A percentile compares a stretch with the other conserved stretches of the same genome.
phyloP scores from a whole-genome alignment of 78 protist genomes.

The Chrysochromulina parva region DNA sequence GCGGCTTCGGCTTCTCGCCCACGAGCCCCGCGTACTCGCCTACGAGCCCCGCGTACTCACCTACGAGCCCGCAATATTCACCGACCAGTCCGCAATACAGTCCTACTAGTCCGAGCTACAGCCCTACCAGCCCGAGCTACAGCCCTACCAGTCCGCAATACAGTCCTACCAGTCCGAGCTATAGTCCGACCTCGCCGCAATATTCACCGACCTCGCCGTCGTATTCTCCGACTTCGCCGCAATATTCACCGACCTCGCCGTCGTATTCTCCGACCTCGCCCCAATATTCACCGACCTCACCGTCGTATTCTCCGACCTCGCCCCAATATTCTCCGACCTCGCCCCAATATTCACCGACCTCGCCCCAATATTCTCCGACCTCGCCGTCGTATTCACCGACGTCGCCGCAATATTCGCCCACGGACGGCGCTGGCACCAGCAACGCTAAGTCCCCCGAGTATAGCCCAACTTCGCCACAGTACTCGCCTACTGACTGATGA shows the following conservation, averaged over 20 bases:
- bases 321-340: constrained; percentile 54
- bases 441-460: constrained; percentile 17
- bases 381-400: constrained; percentile 66
- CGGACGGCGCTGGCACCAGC: too few species aligned
- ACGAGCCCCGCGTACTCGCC: constrained; percentile 29
- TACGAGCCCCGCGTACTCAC: constrained; percentile 30
- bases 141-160: constrained; percentile 46
- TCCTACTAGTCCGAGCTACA: constrained; percentile 40
- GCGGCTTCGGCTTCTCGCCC: constrained; percentile 42
- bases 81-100: constrained; percentile 65
- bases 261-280: constrained; percentile 51
- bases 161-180: constrained; percentile 59
- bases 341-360: constrained; percentile 43
- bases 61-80: too few species aligned
- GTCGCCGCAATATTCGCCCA: constrained; percentile 62
- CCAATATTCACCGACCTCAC: neutral
- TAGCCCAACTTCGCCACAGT: constrained; percentile 25
- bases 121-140: constrained; percentile 63
- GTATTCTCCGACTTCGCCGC: constrained; percentile 56
- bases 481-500: constrained; percentile 39
- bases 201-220: constrained; percentile 60
- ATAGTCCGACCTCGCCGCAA: constrained; percentile 52
- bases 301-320: constrained; percentile 37
- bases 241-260: neutral
- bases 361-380: constrained; percentile 64